A percentile compares a stretch with the other conserved stretches of the same genome.
Evolutionary conservation across 306 rosid genomes (phyloP).

Genomic region (Dalbergia cultrata): DNA sequence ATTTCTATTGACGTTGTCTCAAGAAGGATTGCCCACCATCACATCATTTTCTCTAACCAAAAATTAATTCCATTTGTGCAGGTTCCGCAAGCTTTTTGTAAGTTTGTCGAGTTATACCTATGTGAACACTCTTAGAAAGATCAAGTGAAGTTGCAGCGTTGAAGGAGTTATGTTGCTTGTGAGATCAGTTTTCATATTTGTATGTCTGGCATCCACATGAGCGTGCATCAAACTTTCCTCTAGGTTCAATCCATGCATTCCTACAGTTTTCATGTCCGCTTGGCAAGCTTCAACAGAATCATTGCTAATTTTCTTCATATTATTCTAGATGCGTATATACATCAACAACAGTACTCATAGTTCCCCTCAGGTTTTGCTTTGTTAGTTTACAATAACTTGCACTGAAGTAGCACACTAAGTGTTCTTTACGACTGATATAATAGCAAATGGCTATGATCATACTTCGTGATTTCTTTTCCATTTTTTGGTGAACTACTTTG

Average conservation of each 20-base stretch:
- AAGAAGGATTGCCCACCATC: not conserved
- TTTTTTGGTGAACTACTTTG: too few species aligned
- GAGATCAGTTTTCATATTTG: conserved; percentile 26
- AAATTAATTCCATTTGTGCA: conserved; percentile 51
- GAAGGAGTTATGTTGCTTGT: conserved; percentile 24
- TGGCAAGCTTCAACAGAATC: conserved; percentile 14
- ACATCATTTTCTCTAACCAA: not conserved
- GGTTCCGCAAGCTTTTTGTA: conserved; percentile 92
- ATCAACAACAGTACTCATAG: conserved; percentile 18
- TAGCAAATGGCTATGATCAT: not conserved
- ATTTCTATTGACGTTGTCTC: conserved; percentile 4
- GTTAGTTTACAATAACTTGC: conserved; percentile 10
- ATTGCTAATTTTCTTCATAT: conserved; percentile 25
- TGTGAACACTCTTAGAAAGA: conserved; percentile 74
- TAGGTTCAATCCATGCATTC: conserved; percentile 34
- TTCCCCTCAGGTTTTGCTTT: conserved; percentile 25
- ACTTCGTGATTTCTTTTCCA: not conserved
- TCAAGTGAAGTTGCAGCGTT: conserved; percentile 39
- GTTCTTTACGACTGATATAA: not conserved
- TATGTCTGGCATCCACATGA: conserved; percentile 28
- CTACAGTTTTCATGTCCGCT: conserved; percentile 14
- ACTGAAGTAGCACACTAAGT: conserved; percentile 29
- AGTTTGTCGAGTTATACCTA: conserved; percentile 86
- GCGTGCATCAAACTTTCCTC: conserved; percentile 29
- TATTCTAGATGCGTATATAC: conserved; percentile 25